Base-by-base conservation (phyloP, 208 protist genomes). In the Crithidia bombi region DNA sequence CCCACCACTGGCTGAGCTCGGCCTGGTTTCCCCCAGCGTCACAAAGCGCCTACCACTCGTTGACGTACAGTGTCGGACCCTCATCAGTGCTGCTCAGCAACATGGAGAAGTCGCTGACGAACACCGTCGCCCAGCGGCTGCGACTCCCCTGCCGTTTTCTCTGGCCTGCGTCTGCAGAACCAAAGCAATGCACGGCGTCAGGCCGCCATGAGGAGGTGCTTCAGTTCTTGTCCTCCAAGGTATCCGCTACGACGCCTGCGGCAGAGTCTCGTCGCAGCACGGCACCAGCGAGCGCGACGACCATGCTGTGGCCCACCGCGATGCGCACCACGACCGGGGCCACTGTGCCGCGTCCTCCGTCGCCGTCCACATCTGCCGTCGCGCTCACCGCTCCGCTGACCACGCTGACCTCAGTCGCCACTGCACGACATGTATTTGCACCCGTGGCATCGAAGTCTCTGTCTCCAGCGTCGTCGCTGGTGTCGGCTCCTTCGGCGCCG, bases 91-190 rank as follows among this genome's bases (percentile, higher is more conserved):
- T 26, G 26, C 21, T 77, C 44, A 67, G 64, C 21, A 43, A 51
- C 0, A 50, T 77, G 52, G 85, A 91, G 62, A 67, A 64, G 66
- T n/a, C 30, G 3, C 25, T 78, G 14, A 46, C 65, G 4, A 82
- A 91, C 52, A 25, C 26, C 14, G 67, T 81, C 5, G 85, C 79
- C 3, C 21, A 32, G 6, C 66, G 71, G 6, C 56, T 87, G 21
- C 57, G 66, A 2, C 75, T 91, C 3, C 79, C 82, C 2, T 26
- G 32, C 5, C 85, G 85, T 26, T 87, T 91, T 39, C 65, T 61
- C 3, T 91, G 85, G 79, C 65, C 51, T 0, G 26, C 50, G n/a
- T 32, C 38, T 39, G 54, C n/a, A 0, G 51, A 25, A n/a, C 35
- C 32, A 32, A 28, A 36, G 26, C 17, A 63, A 19, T n/a, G 26